phyloP scores from a whole-genome alignment of 345 rosid species.

The Heritiera littoralis region DNA sequence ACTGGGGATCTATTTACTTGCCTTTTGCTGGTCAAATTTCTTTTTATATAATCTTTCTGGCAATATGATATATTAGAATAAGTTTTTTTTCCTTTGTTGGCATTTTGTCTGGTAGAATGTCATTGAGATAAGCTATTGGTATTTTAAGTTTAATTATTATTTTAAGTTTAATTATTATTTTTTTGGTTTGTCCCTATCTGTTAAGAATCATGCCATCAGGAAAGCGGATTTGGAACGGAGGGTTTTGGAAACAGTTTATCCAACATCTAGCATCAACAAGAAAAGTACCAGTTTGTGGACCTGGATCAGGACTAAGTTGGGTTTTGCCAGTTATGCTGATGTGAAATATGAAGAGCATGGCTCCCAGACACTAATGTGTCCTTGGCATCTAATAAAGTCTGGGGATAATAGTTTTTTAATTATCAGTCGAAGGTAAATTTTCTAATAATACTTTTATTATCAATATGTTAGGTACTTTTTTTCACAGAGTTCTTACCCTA shows the following conservation, averaged over 20 bases:
- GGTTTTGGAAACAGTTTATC: slow-evolving; percentile 85
- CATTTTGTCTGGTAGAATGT: neutral
- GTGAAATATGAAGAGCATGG: slow-evolving; percentile 50
- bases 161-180: neutral
- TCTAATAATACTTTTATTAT: neutral
- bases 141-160: neutral
- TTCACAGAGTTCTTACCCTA: neutral
- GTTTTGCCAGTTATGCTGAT: slow-evolving; percentile 48
- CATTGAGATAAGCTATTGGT: neutral
- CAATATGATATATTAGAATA: neutral
- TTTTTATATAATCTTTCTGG: neutral
- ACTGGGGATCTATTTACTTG: neutral
- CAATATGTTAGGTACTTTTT: neutral
- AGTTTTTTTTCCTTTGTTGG: neutral
- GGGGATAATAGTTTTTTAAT: slow-evolving; percentile 50
- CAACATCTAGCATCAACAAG: slow-evolving; percentile 44
- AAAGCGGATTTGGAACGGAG: slow-evolving; percentile 80
- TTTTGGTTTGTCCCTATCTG: neutral
- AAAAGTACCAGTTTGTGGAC: slow-evolving; percentile 57
- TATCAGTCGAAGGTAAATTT: slow-evolving; percentile 59
- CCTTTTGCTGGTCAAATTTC: neutral
- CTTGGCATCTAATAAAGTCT: slow-evolving; percentile 85
- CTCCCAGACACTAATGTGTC: slow-evolving; percentile 51
- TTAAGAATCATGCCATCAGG: slow-evolving; percentile 89
- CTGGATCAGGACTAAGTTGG: slow-evolving; percentile 65